Conservation (phyloP, 495 filamentous ascomycete genomes). For the Aspergillus sparsus region DNA sequence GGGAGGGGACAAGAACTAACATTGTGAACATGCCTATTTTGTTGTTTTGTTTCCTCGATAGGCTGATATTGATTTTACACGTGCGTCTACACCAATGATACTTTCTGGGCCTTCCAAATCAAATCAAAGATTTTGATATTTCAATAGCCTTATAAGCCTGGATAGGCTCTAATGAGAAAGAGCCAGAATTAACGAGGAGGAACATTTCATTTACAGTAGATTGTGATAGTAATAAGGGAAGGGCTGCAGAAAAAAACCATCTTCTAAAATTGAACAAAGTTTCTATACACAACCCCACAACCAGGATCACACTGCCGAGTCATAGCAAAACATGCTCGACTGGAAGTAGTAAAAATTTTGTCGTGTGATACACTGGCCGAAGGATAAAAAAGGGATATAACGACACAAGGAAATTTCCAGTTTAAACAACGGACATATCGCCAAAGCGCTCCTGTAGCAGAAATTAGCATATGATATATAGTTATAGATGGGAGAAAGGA, state of each 20-base stretch:
- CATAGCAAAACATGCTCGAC: slow-evolving; percentile 36
- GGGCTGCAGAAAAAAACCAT: slow-evolving; percentile 12
- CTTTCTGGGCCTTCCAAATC: too few species aligned
- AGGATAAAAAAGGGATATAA: slow-evolving; percentile 36
- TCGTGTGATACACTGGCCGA: slow-evolving; percentile 39
- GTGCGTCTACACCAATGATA: too few species aligned
- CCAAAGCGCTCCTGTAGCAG: slow-evolving; percentile 88
- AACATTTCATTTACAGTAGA: slow-evolving; percentile 1
- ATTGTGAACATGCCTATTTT: too few species aligned
- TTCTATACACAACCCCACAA: slow-evolving; percentile 51
- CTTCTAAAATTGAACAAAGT: slow-evolving; percentile 43
- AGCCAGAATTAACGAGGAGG: background rate
- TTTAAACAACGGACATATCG: slow-evolving; percentile 88
- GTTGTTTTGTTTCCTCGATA: too few species aligned
- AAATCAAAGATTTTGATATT: too few species aligned
- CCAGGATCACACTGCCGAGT: slow-evolving; percentile 31
- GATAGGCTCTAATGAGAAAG: background rate
- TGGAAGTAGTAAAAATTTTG: slow-evolving; percentile 33
- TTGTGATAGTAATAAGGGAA: background rate
- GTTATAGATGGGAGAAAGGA: background rate
- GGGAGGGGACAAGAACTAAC: too few species aligned
- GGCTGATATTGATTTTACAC: too few species aligned
- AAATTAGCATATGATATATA: slow-evolving; percentile 11
- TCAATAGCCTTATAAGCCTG: too few species aligned
- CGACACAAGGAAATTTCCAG: slow-evolving; percentile 28